Evolutionary conservation across 176 grass and related monocot species (phyloP).

Genomic region (Oryza meyeriana): DNA sequence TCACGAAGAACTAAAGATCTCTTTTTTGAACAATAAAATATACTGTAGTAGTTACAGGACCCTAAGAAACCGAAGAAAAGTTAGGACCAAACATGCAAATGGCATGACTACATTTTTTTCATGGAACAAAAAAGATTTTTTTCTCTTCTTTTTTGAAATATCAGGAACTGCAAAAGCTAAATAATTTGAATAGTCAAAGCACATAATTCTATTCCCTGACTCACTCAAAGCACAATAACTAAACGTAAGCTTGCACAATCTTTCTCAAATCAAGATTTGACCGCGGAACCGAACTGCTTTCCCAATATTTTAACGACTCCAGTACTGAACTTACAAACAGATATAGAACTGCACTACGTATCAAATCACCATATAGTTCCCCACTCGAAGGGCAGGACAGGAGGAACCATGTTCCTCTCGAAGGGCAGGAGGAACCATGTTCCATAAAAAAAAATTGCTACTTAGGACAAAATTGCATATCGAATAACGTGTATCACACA

Average conservation of each 20-base stretch:
- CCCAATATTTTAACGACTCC: background rate
- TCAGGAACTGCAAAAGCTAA: background rate
- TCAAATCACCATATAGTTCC: too few relatives aligned
- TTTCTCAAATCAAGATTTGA: background rate
- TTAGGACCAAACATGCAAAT: background rate
- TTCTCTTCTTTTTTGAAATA: background rate
- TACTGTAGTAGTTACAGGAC: background rate
- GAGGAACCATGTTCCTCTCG: too few relatives aligned
- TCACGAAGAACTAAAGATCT: background rate
- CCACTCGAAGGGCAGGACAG: too few relatives aligned
- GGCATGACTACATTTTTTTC: background rate
- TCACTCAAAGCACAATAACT: constrained; percentile 17
- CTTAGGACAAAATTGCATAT: background rate
- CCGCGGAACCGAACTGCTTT: background rate
- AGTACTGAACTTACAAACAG: background rate
- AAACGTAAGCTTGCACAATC: background rate
- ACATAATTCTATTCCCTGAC: background rate
- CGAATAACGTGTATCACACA: background rate
- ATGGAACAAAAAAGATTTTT: background rate
- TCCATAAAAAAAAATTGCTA: too few relatives aligned
- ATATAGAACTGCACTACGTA: background rate
- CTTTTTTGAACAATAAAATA: background rate
- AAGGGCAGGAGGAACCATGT: too few relatives aligned
- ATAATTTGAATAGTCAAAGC: constrained; percentile 8
- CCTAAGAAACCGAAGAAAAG: background rate